Percentiles rank a stretch among this genome's conserved stretches.
Evolutionary conservation across 2,329 filamentous ascomycete species (phyloP).

Genomic region (Verticillium isaacii): DNA sequence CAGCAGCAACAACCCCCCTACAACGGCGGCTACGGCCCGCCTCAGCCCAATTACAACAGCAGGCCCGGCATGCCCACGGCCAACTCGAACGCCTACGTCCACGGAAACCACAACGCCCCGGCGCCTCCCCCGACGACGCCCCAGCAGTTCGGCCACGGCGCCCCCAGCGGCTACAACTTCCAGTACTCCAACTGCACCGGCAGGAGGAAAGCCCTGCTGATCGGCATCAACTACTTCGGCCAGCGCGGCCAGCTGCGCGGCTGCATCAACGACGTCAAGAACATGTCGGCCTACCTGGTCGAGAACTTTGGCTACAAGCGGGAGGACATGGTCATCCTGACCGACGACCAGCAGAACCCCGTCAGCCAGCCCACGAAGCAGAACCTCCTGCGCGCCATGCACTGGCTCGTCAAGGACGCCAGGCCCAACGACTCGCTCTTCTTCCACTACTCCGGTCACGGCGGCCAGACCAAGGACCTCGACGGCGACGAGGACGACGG

Average conservation of each 20-base stretch:
- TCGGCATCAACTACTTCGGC: constrained; percentile 78
- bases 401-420: constrained; percentile 69
- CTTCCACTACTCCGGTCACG: constrained; percentile 74
- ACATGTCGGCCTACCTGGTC: constrained; percentile 67
- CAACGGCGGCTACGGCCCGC: constrained; percentile 31
- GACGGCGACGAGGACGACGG: constrained; percentile 77
- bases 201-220: constrained; percentile 67
- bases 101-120: constrained; percentile 21
- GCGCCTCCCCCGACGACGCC: constrained; percentile 42
- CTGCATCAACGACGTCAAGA: constrained; percentile 78
- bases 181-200: constrained; percentile 74
- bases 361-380: constrained; percentile 69
- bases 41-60: constrained; percentile 41
- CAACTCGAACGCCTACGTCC: constrained; percentile 22
- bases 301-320: constrained; percentile 65
- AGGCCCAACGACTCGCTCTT: constrained; percentile 72
- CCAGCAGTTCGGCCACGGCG: constrained; percentile 62
- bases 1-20: constrained; percentile 24
- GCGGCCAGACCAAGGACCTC: constrained; percentile 67
- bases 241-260: constrained; percentile 67
- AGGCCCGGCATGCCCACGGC: constrained; percentile 29
- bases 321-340: constrained; percentile 76
- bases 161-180: constrained; percentile 65
- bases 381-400: constrained; percentile 71
- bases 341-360: constrained; percentile 67